Evolutionary conservation across 352 stramenopile species (phyloP), one percentile per base, ranked within the genome.

Genomic region (Globisporangium nodosum): DNA sequence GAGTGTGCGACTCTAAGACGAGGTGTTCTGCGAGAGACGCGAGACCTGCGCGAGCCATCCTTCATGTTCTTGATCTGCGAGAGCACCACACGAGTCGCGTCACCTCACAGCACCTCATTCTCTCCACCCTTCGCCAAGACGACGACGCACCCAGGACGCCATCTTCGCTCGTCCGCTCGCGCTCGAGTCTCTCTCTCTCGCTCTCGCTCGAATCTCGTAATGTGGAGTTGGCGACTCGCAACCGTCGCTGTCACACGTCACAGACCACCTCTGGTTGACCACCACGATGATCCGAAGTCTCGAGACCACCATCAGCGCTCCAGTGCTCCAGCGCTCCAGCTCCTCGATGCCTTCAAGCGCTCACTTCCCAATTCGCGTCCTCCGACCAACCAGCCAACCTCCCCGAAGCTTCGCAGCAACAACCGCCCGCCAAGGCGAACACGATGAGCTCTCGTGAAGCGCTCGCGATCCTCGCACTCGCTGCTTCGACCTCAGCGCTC

Each of bases 61-160:
- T 91, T 91, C 68, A 91, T 80, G 58, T 87, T 87, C 70, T 85
- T 82, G 71, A 82, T 73, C 73, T 82, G 51, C 39, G 3, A 27
- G 39, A 31, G 45, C 12, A 49, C 45, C 45, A 30, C n/a, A 9
- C 3, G 9, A 31, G 37, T 51, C 39, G 35, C 6, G 33, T 9
- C 11, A 48, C 20, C 37, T 16, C 24, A 11, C 33, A 60, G 21
- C 15, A 24, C 63, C 54, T 53, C 35, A 65, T 30, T 13, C 16
- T 15, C 11, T 62, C 58, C 8, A 27, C 35, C 5, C 35, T 8
- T 21, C 9, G 15, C 24, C 27, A 13, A 0, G 5, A 5, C 21
- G 1, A 21, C 16, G 48, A 53, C 24, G 16, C 24, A 53, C 48
- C 48, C 52, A 49, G 2, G 52, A 58, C 39, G 39, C 52, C 42